Evolutionary conservation across 2,329 filamentous ascomycete genomes (phyloP), one percentile per base, ranked within the genome.

Genomic region (Cercospora sojina): DNA sequence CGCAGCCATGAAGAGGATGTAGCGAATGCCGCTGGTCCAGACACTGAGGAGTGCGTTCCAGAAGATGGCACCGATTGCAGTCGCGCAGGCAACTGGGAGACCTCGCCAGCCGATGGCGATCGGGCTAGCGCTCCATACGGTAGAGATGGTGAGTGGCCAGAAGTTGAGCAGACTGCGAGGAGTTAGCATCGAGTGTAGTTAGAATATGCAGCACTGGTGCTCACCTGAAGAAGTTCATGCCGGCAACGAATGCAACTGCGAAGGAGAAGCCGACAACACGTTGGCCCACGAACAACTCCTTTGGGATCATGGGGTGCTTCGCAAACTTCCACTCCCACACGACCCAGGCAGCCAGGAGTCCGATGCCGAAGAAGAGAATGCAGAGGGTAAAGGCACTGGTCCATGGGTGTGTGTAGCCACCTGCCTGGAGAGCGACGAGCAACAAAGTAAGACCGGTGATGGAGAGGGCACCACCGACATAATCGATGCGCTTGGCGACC

Each of bases 41-140:
- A 83, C 75, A 25, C 84, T 85, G 16, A 90, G 80, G 3, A 89
- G 78, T 65, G 81, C 81, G 3, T 90, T 81, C 7, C 85, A 83
- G 68, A 88, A 80, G 64, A 84, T 83, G 23, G 87, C 87, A 9
- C 78, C 76, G 6, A n/a, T 87, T 23, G 64, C 64, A 12, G 49
- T 60, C 18, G 84, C 83, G 64, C 89, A 85, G 2, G 85, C 88
- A 67, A 90, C 83, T 1, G 88, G 87, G 3, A 91, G 75, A 55
- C 86, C 86, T 64, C 88, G 84, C 63, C 90, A 77, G 10, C 88
- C 35, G 60, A 90, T 84, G 23, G 81, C 83, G 13, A 88, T 76
- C 0, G 87, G 87, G 64, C 89, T 84, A 68, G 90, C 85, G 38
- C 84, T 85, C 72, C 88, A 89, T 2, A 89, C 83, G 66, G 87